Conservation (phyloP, 2,329 filamentous ascomycete genomes). For the Paracamarosporium sp. region DNA sequence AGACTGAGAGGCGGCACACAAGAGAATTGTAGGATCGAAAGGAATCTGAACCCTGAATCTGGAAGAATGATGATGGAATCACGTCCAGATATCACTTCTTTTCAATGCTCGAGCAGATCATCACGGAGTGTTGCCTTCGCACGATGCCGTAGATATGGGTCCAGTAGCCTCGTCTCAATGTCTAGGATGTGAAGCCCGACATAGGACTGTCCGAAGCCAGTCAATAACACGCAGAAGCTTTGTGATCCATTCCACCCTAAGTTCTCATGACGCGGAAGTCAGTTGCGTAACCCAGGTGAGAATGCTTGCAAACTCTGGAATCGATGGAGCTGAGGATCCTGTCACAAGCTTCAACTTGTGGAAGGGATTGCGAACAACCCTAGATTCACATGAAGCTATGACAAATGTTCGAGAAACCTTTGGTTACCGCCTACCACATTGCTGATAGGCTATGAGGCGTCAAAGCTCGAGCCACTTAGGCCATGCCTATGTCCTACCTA, state of each 20-base stretch:
- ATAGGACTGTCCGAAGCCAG: not conserved
- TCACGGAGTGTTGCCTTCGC: not conserved
- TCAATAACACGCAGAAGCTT: not conserved
- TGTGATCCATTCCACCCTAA: not conserved
- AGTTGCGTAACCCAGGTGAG: not conserved
- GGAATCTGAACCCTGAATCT: not conserved
- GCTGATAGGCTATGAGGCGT: not conserved
- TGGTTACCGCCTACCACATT: not conserved
- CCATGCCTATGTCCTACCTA: not conserved
- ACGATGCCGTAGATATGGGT: not conserved
- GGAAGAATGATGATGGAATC: constrained; percentile 4
- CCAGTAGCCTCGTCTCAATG: not conserved
- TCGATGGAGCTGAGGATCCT: not conserved
- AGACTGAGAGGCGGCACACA: no score
- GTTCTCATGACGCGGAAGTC: not conserved
- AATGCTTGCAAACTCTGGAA: not conserved
- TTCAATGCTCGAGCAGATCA: not conserved
- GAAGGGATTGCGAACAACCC: no score
- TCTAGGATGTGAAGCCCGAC: not conserved
- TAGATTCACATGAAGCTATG: not conserved
- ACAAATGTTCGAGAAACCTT: not conserved
- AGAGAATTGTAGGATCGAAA: not conserved
- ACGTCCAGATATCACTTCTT: not conserved
- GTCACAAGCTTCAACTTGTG: not conserved
- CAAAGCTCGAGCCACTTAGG: not conserved